These are phyloP conservation scores for Yarrowia hollandica DNA, from an alignment of 805 yeast species.

Conservation along the genomic window DNA sequence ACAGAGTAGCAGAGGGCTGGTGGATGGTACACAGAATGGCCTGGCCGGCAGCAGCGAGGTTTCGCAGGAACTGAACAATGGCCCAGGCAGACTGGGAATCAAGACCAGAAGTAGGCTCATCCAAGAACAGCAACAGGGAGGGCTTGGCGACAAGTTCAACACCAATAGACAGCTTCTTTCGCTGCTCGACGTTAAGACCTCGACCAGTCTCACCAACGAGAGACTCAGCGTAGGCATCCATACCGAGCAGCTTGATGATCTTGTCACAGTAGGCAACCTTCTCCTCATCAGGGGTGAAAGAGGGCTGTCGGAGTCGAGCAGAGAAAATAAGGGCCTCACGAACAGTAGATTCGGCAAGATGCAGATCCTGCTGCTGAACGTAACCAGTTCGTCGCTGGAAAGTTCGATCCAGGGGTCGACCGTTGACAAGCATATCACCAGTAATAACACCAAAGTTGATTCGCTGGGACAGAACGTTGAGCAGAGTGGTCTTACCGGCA, in stretches of 20 bases:
- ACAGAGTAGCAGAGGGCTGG: conserved; percentile 71
- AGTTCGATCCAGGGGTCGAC: conserved; percentile 59
- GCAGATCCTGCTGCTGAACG: conserved; percentile 80
- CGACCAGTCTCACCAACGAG: conserved; percentile 74
- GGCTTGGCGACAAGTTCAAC: conserved; percentile 74
- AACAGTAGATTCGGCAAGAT: conserved; percentile 66
- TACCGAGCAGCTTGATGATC: conserved; percentile 63
- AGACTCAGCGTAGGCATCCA: conserved; percentile 74
- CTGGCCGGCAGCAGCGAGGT: conserved; percentile 69
- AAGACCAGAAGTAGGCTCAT: conserved; percentile 74
- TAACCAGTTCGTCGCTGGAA: conserved; percentile 79
- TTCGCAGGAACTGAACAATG: conserved; percentile 63
- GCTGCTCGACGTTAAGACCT: conserved; percentile 68
- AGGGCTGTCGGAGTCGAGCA: conserved; percentile 70
- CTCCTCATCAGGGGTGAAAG: conserved; percentile 54
- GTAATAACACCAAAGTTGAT: conserved; percentile 68
- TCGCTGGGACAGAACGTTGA: conserved; percentile 72
- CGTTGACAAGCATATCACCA: conserved; percentile 72
- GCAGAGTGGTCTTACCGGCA: conserved; percentile 79
- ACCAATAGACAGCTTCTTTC: conserved; percentile 68
- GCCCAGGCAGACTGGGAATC: conserved; percentile 66
- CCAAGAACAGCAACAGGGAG: conserved; percentile 58
- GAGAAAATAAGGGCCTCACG: conserved; percentile 73
- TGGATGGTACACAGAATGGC: conserved; percentile 75
- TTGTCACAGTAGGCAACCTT: conserved; percentile 69